phyloP scores from a whole-genome alignment of 345 rosid species.

The Hibiscus trionum region DNA sequence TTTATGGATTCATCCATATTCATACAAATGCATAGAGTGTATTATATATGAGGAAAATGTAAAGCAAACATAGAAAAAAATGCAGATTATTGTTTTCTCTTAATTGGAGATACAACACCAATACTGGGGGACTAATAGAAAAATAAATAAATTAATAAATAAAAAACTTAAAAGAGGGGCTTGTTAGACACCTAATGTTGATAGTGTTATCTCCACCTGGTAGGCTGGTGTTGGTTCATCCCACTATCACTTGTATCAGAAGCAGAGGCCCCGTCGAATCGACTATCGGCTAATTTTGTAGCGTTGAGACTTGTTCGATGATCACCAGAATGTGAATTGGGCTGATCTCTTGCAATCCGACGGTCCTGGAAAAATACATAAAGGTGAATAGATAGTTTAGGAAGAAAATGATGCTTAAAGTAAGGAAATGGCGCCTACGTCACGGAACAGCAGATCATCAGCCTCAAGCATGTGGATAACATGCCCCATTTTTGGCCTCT shows the following conservation, averaged over 20 bases:
- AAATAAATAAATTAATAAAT: not conserved
- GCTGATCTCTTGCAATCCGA: slow-evolving; percentile 31
- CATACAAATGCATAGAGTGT: slow-evolving; percentile 18
- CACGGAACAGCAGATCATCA: slow-evolving; percentile 71
- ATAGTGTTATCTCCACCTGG: slow-evolving; percentile 35
- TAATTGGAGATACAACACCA: slow-evolving; percentile 23
- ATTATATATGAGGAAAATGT: not conserved
- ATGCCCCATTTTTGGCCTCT: slow-evolving; percentile 96
- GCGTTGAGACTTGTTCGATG: slow-evolving; percentile 20
- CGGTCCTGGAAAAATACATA: slow-evolving; percentile 31
- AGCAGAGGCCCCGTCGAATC: slow-evolving; percentile 31
- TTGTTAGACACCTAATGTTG: slow-evolving; percentile 35
- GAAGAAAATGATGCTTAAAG: not conserved
- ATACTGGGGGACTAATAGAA: not conserved
- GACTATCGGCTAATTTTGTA: slow-evolving; percentile 25
- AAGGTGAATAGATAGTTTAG: not conserved
- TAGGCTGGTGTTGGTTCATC: slow-evolving; percentile 29
- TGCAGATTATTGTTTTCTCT: slow-evolving; percentile 21
- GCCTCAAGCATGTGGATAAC: slow-evolving; percentile 99
- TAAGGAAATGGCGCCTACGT: slow-evolving; percentile 38
- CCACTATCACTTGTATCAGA: slow-evolving; percentile 40
- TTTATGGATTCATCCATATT: slow-evolving; percentile 19
- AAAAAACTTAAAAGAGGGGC: not conserved
- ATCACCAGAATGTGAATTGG: slow-evolving; percentile 8
- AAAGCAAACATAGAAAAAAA: slow-evolving; percentile 4